Conservation (phyloP, 805 yeast species). For the Candida hispaniensis region DNA sequence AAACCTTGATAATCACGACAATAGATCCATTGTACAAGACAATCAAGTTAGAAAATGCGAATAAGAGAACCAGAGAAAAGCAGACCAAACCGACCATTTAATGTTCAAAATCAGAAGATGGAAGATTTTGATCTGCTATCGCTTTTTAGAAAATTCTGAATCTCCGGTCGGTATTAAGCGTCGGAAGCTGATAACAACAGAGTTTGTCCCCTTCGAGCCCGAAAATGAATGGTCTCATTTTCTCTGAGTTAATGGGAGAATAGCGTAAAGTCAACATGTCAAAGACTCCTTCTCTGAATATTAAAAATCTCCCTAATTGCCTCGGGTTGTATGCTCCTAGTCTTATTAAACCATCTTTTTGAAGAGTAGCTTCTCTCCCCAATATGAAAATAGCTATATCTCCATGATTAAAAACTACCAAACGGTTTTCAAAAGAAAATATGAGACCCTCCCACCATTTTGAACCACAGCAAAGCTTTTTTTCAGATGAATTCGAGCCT, state of each 20-base stretch:
- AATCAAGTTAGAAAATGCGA: conserved; percentile 1
- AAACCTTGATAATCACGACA: too few relatives aligned
- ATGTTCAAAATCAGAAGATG: too few relatives aligned
- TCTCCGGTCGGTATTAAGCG: too few relatives aligned
- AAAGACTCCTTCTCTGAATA: conserved; percentile 7
- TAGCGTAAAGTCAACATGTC: conserved; percentile 12
- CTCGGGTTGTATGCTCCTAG: conserved; percentile 2
- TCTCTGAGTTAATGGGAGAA: too few relatives aligned
- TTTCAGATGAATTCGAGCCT: neutral
- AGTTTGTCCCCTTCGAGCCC: too few relatives aligned
- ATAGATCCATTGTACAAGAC: conserved; percentile 1
- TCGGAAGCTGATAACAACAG: too few relatives aligned
- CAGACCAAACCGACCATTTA: too few relatives aligned
- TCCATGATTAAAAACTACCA: conserved; percentile 8
- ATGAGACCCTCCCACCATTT: conserved; percentile 6
- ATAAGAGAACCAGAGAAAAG: neutral
- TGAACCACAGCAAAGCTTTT: too few relatives aligned
- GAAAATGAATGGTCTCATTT: too few relatives aligned
- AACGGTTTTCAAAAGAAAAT: conserved; percentile 1
- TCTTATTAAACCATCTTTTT: neutral
- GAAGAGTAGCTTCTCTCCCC: neutral
- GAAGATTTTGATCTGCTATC: neutral
- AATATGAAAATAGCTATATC: neutral
- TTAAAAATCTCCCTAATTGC: conserved; percentile 5
- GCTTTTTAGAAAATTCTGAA: too few relatives aligned